Evolutionary conservation across 768 basidiomycete species (phyloP).

Genomic region (Russula earlei): DNA sequence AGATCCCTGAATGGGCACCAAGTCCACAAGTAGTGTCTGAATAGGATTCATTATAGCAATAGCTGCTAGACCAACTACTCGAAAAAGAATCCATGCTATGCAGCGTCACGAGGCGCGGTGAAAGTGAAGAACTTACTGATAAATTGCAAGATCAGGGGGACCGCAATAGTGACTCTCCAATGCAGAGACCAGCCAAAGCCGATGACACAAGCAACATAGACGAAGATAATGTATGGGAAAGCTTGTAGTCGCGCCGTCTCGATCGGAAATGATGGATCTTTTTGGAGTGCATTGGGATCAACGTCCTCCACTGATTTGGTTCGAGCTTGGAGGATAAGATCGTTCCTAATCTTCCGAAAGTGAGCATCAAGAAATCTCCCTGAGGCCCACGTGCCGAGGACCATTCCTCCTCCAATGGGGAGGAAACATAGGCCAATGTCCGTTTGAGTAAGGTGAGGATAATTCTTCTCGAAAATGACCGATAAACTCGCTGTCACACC

Average conservation of each 20-base stretch:
- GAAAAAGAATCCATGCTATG: neutral
- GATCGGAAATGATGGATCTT: constrained; percentile 43
- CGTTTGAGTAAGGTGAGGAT: constrained; percentile 51
- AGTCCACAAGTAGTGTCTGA: constrained; percentile 58
- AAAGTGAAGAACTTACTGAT: constrained; percentile 24
- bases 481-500: constrained; percentile 52
- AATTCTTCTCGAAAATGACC: constrained; percentile 46
- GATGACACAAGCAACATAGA: constrained; percentile 34
- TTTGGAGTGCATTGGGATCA: constrained; percentile 21
- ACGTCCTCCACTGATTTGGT: constrained; percentile 22
- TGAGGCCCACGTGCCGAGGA: constrained; percentile 45
- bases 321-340: constrained; percentile 17
- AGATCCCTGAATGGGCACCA: constrained; percentile 51
- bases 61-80: constrained; percentile 40
- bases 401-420: constrained; percentile 63
- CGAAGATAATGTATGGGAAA: constrained; percentile 33
- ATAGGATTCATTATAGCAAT: constrained; percentile 44
- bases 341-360: constrained; percentile 37
- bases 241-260: constrained; percentile 48
- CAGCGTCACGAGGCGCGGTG: constrained; percentile 3
- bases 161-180: constrained; percentile 38
- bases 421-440: constrained; percentile 72
- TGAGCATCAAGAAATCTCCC: constrained; percentile 62
- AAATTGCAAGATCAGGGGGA: constrained; percentile 42
- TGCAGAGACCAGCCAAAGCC: constrained; percentile 58